These are phyloP conservation scores for Endocarpon pusillum DNA, from an alignment of 495 filamentous ascomycete species.

Conservation along the genomic window DNA sequence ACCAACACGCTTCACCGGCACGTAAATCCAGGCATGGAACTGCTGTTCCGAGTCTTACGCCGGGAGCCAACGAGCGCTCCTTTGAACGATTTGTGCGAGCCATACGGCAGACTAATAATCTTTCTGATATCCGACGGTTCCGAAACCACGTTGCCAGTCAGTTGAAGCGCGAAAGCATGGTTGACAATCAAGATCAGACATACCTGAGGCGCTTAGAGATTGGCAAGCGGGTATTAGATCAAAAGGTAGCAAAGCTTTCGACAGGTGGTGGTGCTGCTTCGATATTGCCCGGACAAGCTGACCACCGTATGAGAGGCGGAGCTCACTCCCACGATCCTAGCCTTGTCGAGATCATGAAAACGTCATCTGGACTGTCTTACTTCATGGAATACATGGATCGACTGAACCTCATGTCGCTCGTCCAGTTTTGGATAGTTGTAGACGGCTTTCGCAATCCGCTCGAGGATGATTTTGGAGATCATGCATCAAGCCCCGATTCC, in stretches of 20 bases:
- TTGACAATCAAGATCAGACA: constrained; percentile 63
- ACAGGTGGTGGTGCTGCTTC: constrained; percentile 36
- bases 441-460: constrained; percentile 94
- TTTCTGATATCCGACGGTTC: constrained; percentile 88
- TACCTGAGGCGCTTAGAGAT: constrained; percentile 81
- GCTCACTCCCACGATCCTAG: constrained; percentile 53
- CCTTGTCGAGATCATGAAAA: constrained; percentile 66
- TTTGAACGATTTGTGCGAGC: constrained; percentile 91
- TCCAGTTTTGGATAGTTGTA: constrained; percentile 98
- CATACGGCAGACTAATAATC: constrained; percentile 71
- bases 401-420: constrained; percentile 64
- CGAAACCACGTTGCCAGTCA: constrained; percentile 87
- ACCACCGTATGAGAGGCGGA: constrained; percentile 20
- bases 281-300: constrained; percentile 14
- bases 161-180: constrained; percentile 64
- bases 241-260: constrained; percentile 71
- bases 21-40: constrained; percentile 46
- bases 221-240: constrained; percentile 77
- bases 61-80: constrained; percentile 66
- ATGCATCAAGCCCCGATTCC: constrained; percentile 43
- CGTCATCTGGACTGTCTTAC: constrained; percentile 80
- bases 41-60: constrained; percentile 47
- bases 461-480: constrained; percentile 67
- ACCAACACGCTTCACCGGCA: constrained; percentile 80
- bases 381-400: constrained; percentile 99